Evolutionary conservation across 495 filamentous ascomycete species (phyloP).

Genomic region (Xylaria longipes): DNA sequence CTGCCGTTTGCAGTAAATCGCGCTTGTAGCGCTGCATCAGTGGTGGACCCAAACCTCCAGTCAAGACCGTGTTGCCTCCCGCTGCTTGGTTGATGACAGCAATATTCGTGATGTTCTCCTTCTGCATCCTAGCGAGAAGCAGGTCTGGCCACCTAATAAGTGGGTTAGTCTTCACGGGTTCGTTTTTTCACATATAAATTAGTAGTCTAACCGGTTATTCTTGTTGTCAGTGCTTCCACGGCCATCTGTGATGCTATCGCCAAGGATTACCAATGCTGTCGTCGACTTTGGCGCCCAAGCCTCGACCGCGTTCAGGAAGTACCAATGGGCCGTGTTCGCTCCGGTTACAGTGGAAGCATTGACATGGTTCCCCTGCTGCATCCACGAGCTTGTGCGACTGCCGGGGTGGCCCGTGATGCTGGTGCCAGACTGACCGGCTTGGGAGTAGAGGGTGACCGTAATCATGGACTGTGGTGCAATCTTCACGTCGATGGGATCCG

Average conservation of each 20-base stretch:
- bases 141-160: constrained; percentile 67
- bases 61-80: constrained; percentile 71
- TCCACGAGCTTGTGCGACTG: constrained; percentile 68
- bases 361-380: constrained; percentile 62
- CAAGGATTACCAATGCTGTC: constrained; percentile 64
- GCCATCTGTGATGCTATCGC: constrained; percentile 79
- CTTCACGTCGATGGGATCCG: constrained; percentile 67
- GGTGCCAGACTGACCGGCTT: constrained; percentile 60
- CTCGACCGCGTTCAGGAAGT: constrained; percentile 67
- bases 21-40: constrained; percentile 67
- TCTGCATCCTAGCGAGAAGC: constrained; percentile 61
- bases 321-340: constrained; percentile 58
- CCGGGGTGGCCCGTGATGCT: constrained; percentile 71
- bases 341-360: constrained; percentile 53
- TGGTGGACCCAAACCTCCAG: constrained; percentile 67
- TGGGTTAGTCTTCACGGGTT: neutral
- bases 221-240: constrained; percentile 66
- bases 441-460: constrained; percentile 65
- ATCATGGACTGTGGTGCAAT: constrained; percentile 56
- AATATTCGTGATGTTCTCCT: constrained; percentile 54
- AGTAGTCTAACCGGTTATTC: constrained; percentile 63
- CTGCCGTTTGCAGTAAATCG: constrained; percentile 64
- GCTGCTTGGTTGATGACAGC: constrained; percentile 74
- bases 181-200: neutral
- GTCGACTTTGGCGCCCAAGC: constrained; percentile 55